Percentiles rank a stretch among this genome's conserved stretches.
These are phyloP conservation scores for Podila horticola DNA, from an alignment of 192 early-diverging fungal genomes.

Conservation along the genomic window DNA sequence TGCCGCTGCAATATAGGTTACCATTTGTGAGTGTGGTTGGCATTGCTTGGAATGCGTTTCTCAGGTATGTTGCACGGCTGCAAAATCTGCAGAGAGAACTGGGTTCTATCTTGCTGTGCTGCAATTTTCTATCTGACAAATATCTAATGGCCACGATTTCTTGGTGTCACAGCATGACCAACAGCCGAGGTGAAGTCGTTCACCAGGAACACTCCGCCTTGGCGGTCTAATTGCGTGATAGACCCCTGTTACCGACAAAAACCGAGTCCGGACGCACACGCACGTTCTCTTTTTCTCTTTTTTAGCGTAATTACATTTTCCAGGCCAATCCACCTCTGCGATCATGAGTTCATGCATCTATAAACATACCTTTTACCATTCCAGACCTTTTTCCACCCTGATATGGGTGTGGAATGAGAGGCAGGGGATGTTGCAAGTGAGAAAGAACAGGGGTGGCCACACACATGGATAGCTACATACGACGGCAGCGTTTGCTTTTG, in stretches of 20 bases:
- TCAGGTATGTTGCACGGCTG: constrained; percentile 57
- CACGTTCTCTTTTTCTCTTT: not conserved
- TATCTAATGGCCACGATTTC: not conserved
- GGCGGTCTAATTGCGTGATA: not conserved
- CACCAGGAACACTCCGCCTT: constrained; percentile 2
- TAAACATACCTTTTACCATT: too few relatives aligned
- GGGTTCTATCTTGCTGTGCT: not conserved
- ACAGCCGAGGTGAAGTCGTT: not conserved
- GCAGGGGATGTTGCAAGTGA: too few relatives aligned
- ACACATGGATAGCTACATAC: too few relatives aligned
- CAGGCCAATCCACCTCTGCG: too few relatives aligned
- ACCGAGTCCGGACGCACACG: not conserved
- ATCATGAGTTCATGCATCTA: too few relatives aligned
- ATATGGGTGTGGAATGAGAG: too few relatives aligned
- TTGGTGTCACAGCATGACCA: not conserved
- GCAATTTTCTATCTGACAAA: not conserved
- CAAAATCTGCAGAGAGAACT: too few relatives aligned
- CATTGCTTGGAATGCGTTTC: constrained; percentile 81
- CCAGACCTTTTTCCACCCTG: too few relatives aligned
- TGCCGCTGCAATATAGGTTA: constrained; percentile 71
- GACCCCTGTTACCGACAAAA: constrained; percentile 2
- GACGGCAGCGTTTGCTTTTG: too few relatives aligned
- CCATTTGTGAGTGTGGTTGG: constrained; percentile 78
- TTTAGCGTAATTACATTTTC: too few relatives aligned
- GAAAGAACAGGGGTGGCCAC: too few relatives aligned